These are phyloP conservation scores for Dothideomycetes sp. DNA, from an alignment of 2,329 filamentous ascomycete genomes.

Conservation along the genomic window DNA sequence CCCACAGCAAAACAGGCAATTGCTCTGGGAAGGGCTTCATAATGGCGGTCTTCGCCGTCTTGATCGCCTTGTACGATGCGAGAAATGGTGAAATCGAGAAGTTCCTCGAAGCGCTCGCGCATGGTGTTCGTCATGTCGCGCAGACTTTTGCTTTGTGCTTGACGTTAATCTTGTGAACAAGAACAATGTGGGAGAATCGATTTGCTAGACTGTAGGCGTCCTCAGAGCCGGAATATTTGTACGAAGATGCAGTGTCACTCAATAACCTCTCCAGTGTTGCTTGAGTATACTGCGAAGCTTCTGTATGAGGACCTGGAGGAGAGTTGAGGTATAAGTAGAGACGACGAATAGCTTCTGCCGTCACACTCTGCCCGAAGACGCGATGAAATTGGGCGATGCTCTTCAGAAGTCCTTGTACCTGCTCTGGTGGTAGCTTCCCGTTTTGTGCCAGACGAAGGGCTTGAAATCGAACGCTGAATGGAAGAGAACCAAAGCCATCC, in stretches of 20 bases:
- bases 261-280: constrained; percentile 31
- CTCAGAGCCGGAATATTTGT: constrained; percentile 13
- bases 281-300: constrained; percentile 31
- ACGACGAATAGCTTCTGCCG: constrained; percentile 39
- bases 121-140: constrained; percentile 25
- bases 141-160: constrained; percentile 21
- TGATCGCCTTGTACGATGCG: constrained; percentile 33
- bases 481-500: constrained; percentile 21
- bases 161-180: constrained; percentile 24
- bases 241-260: constrained; percentile 30
- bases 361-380: constrained; percentile 14
- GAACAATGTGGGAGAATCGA: constrained; percentile 21
- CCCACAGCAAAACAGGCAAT: constrained; percentile 39
- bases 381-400: constrained; percentile 27
- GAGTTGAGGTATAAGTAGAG: constrained; percentile 42
- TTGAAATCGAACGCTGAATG: constrained; percentile 50
- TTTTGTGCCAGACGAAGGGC: constrained; percentile 53
- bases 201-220: constrained; percentile 22
- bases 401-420: constrained; percentile 36
- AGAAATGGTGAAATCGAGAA: constrained; percentile 29
- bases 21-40: constrained; percentile 36
- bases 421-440: constrained; percentile 47
- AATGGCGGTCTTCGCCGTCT: constrained; percentile 17
- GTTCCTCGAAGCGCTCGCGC: constrained; percentile 28
- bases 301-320: constrained; percentile 41